A percentile compares a stretch with the other conserved stretches of the same genome.
phyloP scores from a whole-genome alignment of 1,284 basidiomycete genomes.

The Exobasidium cylindrosporum region DNA sequence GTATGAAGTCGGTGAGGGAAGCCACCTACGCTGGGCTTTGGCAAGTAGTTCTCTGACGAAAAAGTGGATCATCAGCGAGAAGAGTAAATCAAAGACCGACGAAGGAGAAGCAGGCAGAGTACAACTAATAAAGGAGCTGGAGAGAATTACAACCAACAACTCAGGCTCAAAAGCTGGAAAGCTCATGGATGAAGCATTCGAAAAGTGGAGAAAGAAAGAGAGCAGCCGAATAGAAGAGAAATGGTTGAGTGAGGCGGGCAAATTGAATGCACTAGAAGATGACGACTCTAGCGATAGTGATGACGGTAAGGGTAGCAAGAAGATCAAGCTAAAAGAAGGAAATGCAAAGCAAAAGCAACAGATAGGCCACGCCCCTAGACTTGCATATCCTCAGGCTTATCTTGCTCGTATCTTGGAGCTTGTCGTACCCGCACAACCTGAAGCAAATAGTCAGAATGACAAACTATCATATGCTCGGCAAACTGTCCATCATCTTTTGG shows the following conservation, averaged over 20 bases:
- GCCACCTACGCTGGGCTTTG: constrained; percentile 7
- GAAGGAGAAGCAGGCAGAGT: not conserved
- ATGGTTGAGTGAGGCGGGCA: not conserved
- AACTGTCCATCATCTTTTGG: not conserved
- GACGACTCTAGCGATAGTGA: not conserved
- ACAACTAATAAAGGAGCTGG: constrained; percentile 3
- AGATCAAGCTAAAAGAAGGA: not conserved
- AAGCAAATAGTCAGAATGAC: not conserved
- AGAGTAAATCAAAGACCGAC: not conserved
- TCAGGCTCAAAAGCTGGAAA: not conserved
- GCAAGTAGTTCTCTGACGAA: not conserved
- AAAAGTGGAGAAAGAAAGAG: not conserved
- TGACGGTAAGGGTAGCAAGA: not conserved
- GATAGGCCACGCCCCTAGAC: not conserved
- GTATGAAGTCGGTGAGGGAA: not conserved
- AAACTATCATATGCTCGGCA: not conserved
- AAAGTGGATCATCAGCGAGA: not conserved
- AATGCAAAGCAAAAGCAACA: not conserved
- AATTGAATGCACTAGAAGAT: not conserved
- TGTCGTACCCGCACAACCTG: not conserved
- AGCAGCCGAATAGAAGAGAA: not conserved
- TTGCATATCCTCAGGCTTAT: not conserved
- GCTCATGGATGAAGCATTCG: not conserved
- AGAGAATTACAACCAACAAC: not conserved
- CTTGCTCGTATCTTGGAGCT: not conserved